Evolutionary conservation across 805 yeast species (phyloP), one percentile per base, ranked within the genome.

Genomic region (Cyberlindnera mississippiensis): DNA sequence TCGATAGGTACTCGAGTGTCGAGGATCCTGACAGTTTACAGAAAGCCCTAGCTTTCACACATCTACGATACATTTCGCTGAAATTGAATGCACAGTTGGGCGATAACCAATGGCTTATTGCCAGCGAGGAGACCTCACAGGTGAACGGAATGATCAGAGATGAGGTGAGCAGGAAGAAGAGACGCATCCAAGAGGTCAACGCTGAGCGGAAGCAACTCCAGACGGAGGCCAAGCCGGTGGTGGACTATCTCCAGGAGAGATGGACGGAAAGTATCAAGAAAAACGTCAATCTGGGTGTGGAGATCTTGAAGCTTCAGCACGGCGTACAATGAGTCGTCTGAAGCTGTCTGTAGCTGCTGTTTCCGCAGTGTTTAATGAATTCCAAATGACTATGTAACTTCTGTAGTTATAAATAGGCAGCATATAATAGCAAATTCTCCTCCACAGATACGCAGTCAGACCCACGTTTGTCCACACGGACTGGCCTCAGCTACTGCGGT

Each of bases 191-290:
- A 6, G 75, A 70, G 5, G 41, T 76, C 13, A 67, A 72, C 35
- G 46, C 38, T 11, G 61, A 60, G 18, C 58, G 87, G 18, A 67
- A 71, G 47, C 57, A 55, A 26, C 53, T 68, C 36, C 80, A 79
- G 56, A 24, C 51, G 4, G 67, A 71, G 14, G 69, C 64, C 39
- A 62, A 64, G 47, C 76, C 78, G 0, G 64, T 68, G 19, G 55
- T 71, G 41, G 69, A 67, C 26, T 72, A 72, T 43, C 60, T 76
- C 40, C 57, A 62, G n/a, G 62, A 66, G 9, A 62, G 75, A 50
- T 78, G 85, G 83, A 63, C 60, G 33, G 75, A 73, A n/a, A 36
- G 52, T n/a, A 27, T 55, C 2, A 40, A 43, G 14, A 49, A 47
- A 22, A 53, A 51, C 33, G 60, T 69, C 22, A 68, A 67, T 29